Evolutionary conservation across 495 filamentous ascomycete genomes (phyloP).

Genomic region (Aspergillus carlsbadensis): DNA sequence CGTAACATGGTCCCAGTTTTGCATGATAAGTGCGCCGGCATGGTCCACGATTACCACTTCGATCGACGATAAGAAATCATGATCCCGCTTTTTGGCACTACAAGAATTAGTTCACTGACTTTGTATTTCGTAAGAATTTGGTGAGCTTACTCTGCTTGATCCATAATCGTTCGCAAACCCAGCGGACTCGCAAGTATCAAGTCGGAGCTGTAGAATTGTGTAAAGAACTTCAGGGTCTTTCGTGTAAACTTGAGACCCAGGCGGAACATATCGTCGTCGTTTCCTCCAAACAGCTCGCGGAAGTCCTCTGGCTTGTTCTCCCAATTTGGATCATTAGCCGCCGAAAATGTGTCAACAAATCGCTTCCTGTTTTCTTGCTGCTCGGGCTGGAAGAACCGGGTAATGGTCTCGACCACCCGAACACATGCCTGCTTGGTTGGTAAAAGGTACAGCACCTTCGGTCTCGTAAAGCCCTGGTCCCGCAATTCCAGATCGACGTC

Average conservation of each 20-base stretch:
- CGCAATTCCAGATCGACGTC: slow-evolving; percentile 72
- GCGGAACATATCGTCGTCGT: slow-evolving; percentile 95
- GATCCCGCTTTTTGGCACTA: slow-evolving; percentile 73
- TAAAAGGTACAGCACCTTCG: slow-evolving; percentile 85
- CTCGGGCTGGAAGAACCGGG: slow-evolving; percentile 70
- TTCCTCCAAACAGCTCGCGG: slow-evolving; percentile 84
- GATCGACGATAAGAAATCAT: slow-evolving; percentile 89
- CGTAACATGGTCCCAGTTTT: slow-evolving; percentile 96
- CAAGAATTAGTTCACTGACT: slow-evolving; percentile 20
- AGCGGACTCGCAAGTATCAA: slow-evolving; percentile 89
- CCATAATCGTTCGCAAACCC: slow-evolving; percentile 85
- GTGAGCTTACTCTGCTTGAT: slow-evolving; percentile 55
- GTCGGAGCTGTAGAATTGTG: slow-evolving; percentile 94
- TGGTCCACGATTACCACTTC: slow-evolving; percentile 89
- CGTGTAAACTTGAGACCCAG: slow-evolving; percentile 92
- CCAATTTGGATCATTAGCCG: slow-evolving; percentile 60
- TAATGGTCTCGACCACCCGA: slow-evolving; percentile 71
- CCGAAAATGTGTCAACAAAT: slow-evolving; percentile 75
- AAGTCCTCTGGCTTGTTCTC: slow-evolving; percentile 83
- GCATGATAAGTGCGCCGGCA: slow-evolving; percentile 91
- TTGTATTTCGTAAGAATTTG: neutral
- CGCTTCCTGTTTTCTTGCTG: slow-evolving; percentile 95
- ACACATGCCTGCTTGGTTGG: slow-evolving; percentile 85
- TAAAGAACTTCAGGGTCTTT: slow-evolving; percentile 91
- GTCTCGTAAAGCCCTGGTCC: slow-evolving; percentile 94